Evolutionary conservation across 257 asterid genomes (phyloP), one percentile per base, ranked within the genome.

Genomic region (Haberlea rhodopensis): DNA sequence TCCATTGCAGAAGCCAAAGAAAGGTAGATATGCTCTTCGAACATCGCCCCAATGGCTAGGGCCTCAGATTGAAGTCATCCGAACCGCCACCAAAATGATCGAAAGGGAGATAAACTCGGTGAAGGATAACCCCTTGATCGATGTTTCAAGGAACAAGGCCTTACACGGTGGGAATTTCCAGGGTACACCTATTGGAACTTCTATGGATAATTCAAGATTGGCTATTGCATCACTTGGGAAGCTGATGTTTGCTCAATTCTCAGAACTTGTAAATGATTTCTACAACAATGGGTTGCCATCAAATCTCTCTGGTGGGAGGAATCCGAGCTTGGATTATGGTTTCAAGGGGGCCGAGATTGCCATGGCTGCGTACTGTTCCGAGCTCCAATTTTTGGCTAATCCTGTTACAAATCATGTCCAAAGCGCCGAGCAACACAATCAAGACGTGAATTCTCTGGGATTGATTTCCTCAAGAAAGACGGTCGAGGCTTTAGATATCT

Each of bases 11-110:
- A 83, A 83, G 29, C 88, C 88, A 3, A 83, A 83, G 45, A 84
- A 80, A 20, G 88, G 80, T 32, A 32, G 88, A 3, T 83, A 83
- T 34, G 88, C 88, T 4, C 80, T 83, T 0, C 55, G 85, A 9
- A 83, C 88, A 0, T 83, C 88, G 1, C 88, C 88, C 0, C 85
- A 83, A 22, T 82, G 88, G 88, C 72, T 83, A 0, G 88, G 88
- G 8, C 88, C 88, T 0, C 88, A 75, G 5, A 76, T 83, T 3
- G 88, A 80, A 63, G 85, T 80, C 11, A 80, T 83, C 23, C 78
- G 88, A n/a, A 62, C 77, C 0, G 80, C 88, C 0, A 75, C 83
- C 0, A 83, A 78, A 61, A 77, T 78, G 80, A 83, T 83, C 11
- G 88, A 83, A 32, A 57, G 88, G 49, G 85, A 83, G 46, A 83